Conservation (phyloP, 1,139 yeast species). For the Taphrina flavorubra region DNA sequence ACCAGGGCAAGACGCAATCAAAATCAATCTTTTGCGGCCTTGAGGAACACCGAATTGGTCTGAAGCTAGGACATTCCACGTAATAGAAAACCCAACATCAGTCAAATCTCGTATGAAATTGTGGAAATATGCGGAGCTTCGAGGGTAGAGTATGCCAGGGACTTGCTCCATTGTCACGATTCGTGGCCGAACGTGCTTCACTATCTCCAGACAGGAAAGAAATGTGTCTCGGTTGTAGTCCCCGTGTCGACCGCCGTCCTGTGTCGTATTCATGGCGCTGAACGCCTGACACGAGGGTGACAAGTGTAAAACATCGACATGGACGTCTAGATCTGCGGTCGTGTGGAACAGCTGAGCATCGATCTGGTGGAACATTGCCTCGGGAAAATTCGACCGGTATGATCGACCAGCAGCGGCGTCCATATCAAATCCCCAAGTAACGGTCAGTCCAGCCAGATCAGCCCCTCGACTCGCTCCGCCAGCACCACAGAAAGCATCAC, state of each 20-base stretch:
- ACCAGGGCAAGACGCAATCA: slow-evolving; percentile 7
- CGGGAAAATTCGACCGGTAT: not conserved
- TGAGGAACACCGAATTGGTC: not conserved
- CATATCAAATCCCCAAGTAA: slow-evolving; percentile 5
- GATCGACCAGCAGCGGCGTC: not conserved
- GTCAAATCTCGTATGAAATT: not conserved
- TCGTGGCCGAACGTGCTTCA: slow-evolving; percentile 9
- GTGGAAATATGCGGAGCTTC: not conserved
- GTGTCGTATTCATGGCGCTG: slow-evolving; percentile 13
- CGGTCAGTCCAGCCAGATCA: not conserved
- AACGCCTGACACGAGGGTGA: slow-evolving; percentile 8
- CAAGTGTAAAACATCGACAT: slow-evolving; percentile 8
- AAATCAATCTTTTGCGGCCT: not conserved
- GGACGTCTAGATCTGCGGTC: not conserved
- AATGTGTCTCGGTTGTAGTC: slow-evolving; percentile 7
- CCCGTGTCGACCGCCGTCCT: slow-evolving; percentile 7
- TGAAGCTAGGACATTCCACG: not conserved
- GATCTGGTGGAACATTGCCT: not conserved
- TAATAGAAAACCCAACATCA: not conserved
- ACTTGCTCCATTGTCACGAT: slow-evolving; percentile 10
- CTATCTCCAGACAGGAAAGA: not conserved
- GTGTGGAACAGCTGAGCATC: slow-evolving; percentile 10
- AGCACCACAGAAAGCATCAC: slow-evolving; percentile 16
- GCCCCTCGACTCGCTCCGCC: slow-evolving; percentile 11
- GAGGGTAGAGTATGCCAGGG: slow-evolving; percentile 7